Percentiles rank a stretch among this genome's conserved stretches.
These are phyloP conservation scores for Parathielavia appendiculata DNA, from an alignment of 495 filamentous ascomycete species.

Conservation along the genomic window DNA sequence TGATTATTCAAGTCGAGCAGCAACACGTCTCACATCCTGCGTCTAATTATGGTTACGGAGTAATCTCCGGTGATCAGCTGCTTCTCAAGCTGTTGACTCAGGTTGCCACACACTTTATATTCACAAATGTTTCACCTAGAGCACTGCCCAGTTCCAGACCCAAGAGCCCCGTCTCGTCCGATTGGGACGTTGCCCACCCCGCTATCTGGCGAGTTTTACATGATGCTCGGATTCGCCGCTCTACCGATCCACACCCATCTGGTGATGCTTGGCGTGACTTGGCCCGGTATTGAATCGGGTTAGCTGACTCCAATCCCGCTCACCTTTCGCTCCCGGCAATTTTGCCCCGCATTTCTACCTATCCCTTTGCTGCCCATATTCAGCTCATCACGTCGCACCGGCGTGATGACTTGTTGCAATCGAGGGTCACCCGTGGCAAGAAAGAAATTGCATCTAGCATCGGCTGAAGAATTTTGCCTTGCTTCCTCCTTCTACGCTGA, in stretches of 20 bases:
- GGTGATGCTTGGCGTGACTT: not conserved
- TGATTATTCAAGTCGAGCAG: not conserved
- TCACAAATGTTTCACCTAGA: not conserved
- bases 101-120: not conserved
- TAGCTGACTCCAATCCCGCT: not conserved
- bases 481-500: not conserved
- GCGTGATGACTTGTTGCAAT: constrained; percentile 2
- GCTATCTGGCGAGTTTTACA: too few relatives aligned
- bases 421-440: constrained; percentile 5
- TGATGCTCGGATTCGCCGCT: not conserved
- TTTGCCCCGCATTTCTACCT: not conserved
- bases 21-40: not conserved
- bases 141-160: not conserved
- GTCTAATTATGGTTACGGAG: not conserved
- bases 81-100: not conserved
- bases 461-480: constrained; percentile 2
- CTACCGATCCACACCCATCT: not conserved
- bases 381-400: constrained; percentile 7
- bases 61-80: not conserved
- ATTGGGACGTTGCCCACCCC: not conserved
- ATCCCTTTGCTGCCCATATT: not conserved
- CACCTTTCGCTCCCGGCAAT: too few relatives aligned
- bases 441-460: constrained; percentile 3
- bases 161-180: not conserved
- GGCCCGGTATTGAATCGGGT: not conserved